phyloP scores from a whole-genome alignment of 257 asterid species.

The Przewalskia tangutica region DNA sequence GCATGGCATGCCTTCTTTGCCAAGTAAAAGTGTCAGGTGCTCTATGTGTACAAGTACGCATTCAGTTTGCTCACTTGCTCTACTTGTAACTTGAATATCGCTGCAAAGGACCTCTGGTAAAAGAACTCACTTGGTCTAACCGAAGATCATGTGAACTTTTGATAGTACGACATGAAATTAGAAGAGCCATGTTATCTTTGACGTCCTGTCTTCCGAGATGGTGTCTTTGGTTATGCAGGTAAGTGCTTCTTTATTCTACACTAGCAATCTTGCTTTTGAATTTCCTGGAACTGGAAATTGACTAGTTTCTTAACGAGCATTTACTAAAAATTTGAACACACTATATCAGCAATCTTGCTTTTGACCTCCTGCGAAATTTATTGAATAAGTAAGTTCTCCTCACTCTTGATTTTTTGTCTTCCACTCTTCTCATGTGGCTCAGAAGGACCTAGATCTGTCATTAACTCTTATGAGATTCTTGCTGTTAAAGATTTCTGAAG shows the following conservation, averaged over 20 bases:
- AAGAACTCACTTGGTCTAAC: background rate
- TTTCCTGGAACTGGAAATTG: background rate
- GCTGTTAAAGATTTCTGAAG: background rate
- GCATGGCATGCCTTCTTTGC: constrained; percentile 2
- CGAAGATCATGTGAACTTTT: background rate
- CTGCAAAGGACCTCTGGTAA: too few species aligned
- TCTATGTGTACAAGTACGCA: too few species aligned
- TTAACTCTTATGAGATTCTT: background rate
- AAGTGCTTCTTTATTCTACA: background rate
- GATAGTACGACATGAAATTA: background rate
- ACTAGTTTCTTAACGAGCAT: background rate
- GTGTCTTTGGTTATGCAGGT: background rate
- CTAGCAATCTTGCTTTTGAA: background rate
- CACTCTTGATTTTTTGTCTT: background rate
- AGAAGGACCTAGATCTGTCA: background rate
- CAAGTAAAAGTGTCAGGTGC: too few species aligned
- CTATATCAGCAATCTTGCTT: background rate
- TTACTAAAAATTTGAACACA: background rate
- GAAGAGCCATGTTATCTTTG: background rate
- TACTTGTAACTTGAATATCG: too few species aligned
- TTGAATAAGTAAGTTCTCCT: background rate
- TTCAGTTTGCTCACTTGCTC: too few species aligned
- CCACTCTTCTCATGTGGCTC: background rate
- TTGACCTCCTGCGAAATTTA: background rate
- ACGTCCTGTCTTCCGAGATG: background rate